phyloP scores from a whole-genome alignment of 2,329 filamentous ascomycete genomes.

The Diaporthe citri region DNA sequence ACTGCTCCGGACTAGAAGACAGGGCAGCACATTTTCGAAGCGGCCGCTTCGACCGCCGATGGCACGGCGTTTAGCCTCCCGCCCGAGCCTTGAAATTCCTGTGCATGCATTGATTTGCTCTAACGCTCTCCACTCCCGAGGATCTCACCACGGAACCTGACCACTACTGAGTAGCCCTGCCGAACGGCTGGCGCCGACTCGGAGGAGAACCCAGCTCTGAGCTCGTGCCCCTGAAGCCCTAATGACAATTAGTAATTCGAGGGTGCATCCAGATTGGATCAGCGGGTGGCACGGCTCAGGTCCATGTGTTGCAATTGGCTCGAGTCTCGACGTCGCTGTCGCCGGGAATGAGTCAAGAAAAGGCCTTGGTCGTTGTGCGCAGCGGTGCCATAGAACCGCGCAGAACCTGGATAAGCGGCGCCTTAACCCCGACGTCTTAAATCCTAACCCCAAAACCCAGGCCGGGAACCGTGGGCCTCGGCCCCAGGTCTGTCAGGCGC shows the following conservation, averaged over 20 bases:
- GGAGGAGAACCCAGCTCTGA: not conserved
- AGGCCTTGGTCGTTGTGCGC: not conserved
- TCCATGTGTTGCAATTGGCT: not conserved
- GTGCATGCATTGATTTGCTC: not conserved
- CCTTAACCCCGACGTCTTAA: conserved; percentile 29
- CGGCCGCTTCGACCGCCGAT: conserved; percentile 1
- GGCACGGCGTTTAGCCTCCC: not conserved
- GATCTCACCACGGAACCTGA: not conserved
- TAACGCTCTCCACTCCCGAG: not conserved
- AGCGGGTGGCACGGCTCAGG: not conserved
- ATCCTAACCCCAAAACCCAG: conserved; percentile 23
- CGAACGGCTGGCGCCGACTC: not conserved
- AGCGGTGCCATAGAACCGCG: not conserved
- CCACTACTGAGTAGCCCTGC: not conserved
- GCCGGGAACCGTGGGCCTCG: not conserved
- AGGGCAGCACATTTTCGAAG: conserved; percentile 2
- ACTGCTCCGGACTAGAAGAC: not conserved
- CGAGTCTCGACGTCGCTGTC: not conserved
- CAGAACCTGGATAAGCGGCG: not conserved
- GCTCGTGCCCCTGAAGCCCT: not conserved
- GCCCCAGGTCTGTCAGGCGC: not conserved
- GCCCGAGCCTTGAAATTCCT: not conserved
- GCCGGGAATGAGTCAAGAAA: not conserved
- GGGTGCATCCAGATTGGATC: not conserved
- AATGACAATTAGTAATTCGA: not conserved